A percentile compares a stretch with the other conserved stretches of the same genome.
These are phyloP conservation scores for Backusella westeae DNA, from an alignment of 192 early-diverging fungal genomes.

Conservation along the genomic window DNA sequence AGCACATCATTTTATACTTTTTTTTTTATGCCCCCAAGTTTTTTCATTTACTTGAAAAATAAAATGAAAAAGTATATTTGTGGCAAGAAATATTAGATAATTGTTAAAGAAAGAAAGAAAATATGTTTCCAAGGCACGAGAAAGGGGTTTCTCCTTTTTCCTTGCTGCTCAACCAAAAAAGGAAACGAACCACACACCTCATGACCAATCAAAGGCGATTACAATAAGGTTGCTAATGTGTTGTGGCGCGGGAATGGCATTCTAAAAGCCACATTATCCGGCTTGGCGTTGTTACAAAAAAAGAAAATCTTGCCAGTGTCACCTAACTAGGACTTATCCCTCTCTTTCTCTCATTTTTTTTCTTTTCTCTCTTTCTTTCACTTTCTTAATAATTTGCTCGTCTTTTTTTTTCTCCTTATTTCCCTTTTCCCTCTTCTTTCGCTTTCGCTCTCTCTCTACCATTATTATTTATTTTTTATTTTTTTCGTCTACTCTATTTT, in stretches of 20 bases:
- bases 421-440: not conserved
- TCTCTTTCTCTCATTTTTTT: not conserved
- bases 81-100: not conserved
- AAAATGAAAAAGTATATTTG: not conserved
- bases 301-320: not conserved
- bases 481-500: not conserved
- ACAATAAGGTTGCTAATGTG: not conserved
- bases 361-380: not conserved
- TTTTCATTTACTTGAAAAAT: not conserved
- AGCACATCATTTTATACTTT: not conserved
- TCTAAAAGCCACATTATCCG: not conserved
- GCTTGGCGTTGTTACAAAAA: slow-evolving; percentile 6
- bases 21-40: not conserved
- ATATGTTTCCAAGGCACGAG: not conserved
- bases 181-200: not conserved
- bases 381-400: not conserved
- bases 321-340: not conserved
- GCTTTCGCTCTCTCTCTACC: not conserved
- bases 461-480: not conserved
- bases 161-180: not conserved
- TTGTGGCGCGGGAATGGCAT: not conserved
- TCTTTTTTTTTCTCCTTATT: not conserved
- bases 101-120: not conserved
- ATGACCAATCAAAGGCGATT: not conserved
- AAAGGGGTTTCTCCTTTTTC: not conserved